phyloP scores from a whole-genome alignment of 768 basidiomycete species.

The Leccinum disarticulatum region DNA sequence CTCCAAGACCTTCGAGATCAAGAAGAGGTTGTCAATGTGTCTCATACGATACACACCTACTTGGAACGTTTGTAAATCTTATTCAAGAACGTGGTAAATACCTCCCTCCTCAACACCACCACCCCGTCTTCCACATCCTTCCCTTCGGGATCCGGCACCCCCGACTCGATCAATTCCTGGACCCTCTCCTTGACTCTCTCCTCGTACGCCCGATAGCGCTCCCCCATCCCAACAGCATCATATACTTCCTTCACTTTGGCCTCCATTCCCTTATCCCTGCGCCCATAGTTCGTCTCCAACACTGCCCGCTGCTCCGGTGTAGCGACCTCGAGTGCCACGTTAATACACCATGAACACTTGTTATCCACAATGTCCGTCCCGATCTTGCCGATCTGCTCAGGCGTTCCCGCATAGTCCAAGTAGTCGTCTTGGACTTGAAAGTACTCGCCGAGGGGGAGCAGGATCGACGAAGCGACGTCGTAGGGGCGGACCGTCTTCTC shows the following conservation, averaged over 20 bases:
- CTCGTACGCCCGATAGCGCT: constrained; percentile 77
- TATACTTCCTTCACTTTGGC: constrained; percentile 60
- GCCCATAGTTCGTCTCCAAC: constrained; percentile 66
- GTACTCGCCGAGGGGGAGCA: constrained; percentile 5
- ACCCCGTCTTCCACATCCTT: constrained; percentile 6
- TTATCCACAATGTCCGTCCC: constrained; percentile 98
- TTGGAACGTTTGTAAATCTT: constrained; percentile 78
- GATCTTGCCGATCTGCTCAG: constrained; percentile 92
- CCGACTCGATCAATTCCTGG: constrained; percentile 59
- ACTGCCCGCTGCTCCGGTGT: constrained; percentile 53
- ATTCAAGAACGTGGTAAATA: constrained; percentile 81
- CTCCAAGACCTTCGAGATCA: too few relatives aligned
- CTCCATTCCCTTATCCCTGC: constrained; percentile 47
- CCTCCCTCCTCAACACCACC: constrained; percentile 52
- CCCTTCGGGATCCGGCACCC: constrained; percentile 40
- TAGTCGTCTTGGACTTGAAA: constrained; percentile 66
- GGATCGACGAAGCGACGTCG: neutral
- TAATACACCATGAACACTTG: constrained; percentile 98
- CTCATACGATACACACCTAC: constrained; percentile 22
- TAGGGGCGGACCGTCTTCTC: constrained; percentile 31
- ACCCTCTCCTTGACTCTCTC: constrained; percentile 65
- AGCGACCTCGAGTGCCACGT: constrained; percentile 75
- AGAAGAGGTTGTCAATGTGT: too few relatives aligned
- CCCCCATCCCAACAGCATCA: constrained; percentile 24
- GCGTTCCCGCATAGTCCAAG: constrained; percentile 90